Evolutionary conservation across 768 basidiomycete species (phyloP).

Genomic region (button mushroom (Agaricus bisporus)): DNA sequence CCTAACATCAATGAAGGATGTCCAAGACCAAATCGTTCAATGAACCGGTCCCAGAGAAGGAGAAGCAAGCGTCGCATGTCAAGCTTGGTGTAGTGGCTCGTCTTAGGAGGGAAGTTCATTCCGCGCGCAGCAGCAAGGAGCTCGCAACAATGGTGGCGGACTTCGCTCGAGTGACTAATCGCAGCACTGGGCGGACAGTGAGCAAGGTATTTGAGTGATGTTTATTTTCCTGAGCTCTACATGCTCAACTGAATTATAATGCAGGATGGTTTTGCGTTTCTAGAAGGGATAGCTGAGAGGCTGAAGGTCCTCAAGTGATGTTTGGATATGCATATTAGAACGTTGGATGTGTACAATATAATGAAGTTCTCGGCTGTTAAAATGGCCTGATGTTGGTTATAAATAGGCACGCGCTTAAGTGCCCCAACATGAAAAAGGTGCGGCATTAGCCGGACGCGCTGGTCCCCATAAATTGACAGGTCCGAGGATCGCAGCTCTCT

Average conservation of each 20-base stretch:
- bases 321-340: background rate
- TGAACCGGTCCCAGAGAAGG: constrained; percentile 32
- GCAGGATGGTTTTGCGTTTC: constrained; percentile 62
- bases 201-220: constrained; percentile 46
- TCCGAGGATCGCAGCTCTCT: constrained; percentile 8
- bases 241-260: constrained; percentile 1
- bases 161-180: constrained; percentile 64
- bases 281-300: constrained; percentile 53
- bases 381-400: no score
- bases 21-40: constrained; percentile 35
- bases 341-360: background rate
- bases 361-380: background rate
- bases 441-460: constrained; percentile 14
- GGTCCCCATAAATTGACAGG: constrained; percentile 23
- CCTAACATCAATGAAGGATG: constrained; percentile 17
- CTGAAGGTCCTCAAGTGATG: constrained; percentile 36
- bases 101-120: constrained; percentile 47
- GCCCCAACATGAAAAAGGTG: constrained; percentile 2
- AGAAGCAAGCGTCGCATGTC: constrained; percentile 35
- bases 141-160: constrained; percentile 64
- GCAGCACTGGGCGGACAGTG: constrained; percentile 61
- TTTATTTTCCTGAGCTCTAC: background rate
- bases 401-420: no score
- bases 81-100: constrained; percentile 57
- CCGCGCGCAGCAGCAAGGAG: constrained; percentile 44